phyloP scores from a whole-genome alignment of 2,329 filamentous ascomycete genomes.

The Claviceps maximensis region DNA sequence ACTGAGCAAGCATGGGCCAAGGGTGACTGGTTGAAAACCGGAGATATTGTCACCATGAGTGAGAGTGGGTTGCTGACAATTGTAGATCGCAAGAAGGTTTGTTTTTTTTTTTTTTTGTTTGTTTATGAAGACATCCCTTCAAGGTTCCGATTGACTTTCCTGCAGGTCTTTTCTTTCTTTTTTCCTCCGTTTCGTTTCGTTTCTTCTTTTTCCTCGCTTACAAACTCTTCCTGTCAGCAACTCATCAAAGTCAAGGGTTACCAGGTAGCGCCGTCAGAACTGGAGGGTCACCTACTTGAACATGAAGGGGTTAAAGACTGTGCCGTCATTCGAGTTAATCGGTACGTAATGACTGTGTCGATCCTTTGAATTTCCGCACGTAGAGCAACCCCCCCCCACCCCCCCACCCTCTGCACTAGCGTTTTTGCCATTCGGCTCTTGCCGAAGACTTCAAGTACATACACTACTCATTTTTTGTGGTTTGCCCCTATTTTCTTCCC shows the following conservation, averaged over 20 bases:
- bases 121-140: slow-evolving; percentile 34
- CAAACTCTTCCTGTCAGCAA: slow-evolving; percentile 57
- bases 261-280: slow-evolving; percentile 68
- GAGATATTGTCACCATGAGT: background rate
- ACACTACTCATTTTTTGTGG: too few species aligned
- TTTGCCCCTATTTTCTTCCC: background rate
- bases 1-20: background rate
- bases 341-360: background rate
- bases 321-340: slow-evolving; percentile 43
- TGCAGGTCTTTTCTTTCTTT: background rate
- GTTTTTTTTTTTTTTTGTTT: slow-evolving; percentile 27
- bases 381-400: too few species aligned
- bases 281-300: slow-evolving; percentile 61
- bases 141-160: too few species aligned
- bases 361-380: background rate
- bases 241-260: slow-evolving; percentile 69
- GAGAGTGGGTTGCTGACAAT: background rate
- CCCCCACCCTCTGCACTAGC: too few species aligned
- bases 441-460: too few species aligned
- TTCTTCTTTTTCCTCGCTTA: slow-evolving; percentile 40
- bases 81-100: background rate
- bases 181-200: background rate
- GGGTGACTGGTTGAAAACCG: background rate
- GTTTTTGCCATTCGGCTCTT: too few species aligned
- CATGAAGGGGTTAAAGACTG: slow-evolving; percentile 60